phyloP scores from a whole-genome alignment of 73 alveolate species.

The Urostyla sp. region DNA sequence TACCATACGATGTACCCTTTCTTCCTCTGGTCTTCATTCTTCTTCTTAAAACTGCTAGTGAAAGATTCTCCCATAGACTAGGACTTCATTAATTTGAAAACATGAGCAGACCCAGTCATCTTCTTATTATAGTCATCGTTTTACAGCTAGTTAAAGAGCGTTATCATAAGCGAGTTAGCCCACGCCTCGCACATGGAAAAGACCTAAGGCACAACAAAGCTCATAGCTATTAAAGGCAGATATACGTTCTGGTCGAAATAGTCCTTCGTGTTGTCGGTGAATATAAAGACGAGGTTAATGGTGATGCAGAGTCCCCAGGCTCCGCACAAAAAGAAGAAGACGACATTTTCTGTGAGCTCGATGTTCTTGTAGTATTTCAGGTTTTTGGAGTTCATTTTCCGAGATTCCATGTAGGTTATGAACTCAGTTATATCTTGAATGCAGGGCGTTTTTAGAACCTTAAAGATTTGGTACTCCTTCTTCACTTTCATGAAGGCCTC shows the following conservation, averaged over 20 bases:
- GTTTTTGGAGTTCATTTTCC: slow-evolving; percentile 4
- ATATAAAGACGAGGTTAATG: not conserved
- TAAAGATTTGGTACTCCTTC: slow-evolving; percentile 36
- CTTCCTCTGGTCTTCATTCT: not conserved
- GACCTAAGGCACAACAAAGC: slow-evolving; percentile 25
- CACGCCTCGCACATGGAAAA: slow-evolving; percentile 53
- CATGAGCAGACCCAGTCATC: slow-evolving; percentile 2
- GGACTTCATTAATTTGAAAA: slow-evolving; percentile 11
- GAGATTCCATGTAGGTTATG: slow-evolving; percentile 20
- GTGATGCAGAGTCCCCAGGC: slow-evolving; percentile 22
- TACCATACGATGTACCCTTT: slow-evolving; percentile 33
- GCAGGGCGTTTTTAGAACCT: slow-evolving; percentile 58
- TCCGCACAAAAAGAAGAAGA: not conserved
- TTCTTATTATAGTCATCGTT: slow-evolving; percentile 53
- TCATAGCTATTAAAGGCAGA: slow-evolving; percentile 7
- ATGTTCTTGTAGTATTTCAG: slow-evolving; percentile 31
- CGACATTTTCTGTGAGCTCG: slow-evolving; percentile 5
- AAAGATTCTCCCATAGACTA: not conserved
- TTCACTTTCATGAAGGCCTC: slow-evolving; percentile 25
- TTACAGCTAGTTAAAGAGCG: slow-evolving; percentile 41
- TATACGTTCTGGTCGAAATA: slow-evolving; percentile 30
- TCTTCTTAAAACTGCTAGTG: not conserved
- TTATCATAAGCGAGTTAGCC: slow-evolving; percentile 54
- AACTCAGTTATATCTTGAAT: slow-evolving; percentile 11
- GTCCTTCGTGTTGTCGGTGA: not conserved